Evolutionary conservation across 1,284 basidiomycete genomes (phyloP).

Genomic region (Trichosporon ovoides): DNA sequence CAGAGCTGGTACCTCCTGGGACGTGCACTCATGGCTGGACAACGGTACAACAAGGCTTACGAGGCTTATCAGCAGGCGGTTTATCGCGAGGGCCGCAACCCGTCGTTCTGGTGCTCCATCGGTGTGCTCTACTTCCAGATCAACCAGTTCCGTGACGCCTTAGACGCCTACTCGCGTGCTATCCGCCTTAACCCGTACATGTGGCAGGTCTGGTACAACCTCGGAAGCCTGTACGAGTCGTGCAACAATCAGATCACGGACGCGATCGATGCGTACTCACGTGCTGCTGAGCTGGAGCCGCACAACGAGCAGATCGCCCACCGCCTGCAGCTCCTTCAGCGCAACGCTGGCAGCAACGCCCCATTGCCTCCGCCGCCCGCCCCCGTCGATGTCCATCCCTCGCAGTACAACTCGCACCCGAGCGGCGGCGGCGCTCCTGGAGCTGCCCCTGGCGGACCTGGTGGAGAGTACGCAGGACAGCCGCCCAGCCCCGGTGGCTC

Average conservation of each 20-base stretch:
- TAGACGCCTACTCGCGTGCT: conserved; percentile 96
- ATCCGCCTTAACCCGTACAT: conserved; percentile 99
- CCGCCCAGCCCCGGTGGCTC: conserved; percentile 25
- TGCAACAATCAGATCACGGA: conserved; percentile 99
- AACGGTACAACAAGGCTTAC: conserved; percentile 99
- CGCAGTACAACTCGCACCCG: conserved; percentile 67
- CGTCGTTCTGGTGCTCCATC: conserved; percentile 99
- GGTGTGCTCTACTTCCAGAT: conserved; percentile 99
- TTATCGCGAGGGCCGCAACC: conserved; percentile 96
- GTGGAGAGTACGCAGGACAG: conserved; percentile 11
- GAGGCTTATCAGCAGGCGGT: conserved; percentile 99
- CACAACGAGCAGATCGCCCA: conserved; percentile 70
- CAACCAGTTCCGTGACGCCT: conserved; percentile 95
- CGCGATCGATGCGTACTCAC: conserved; percentile 94
- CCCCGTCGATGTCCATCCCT: conserved; percentile 91
- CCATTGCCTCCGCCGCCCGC: conserved; percentile 73
- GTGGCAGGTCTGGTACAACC: conserved; percentile 98
- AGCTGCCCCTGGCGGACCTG: conserved; percentile 14
- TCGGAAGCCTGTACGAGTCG: conserved; percentile 92
- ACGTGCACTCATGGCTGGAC: conserved; percentile 96
- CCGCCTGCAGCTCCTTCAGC: conserved; percentile 69
- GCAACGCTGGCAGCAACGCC: conserved; percentile 71
- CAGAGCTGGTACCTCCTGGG: conserved; percentile 99
- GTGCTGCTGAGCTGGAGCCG: conserved; percentile 84
- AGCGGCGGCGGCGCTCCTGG: conserved; percentile 13